Evolutionary conservation across 305 asterid genomes (phyloP).

Genomic region (Fraxinus ornus): DNA sequence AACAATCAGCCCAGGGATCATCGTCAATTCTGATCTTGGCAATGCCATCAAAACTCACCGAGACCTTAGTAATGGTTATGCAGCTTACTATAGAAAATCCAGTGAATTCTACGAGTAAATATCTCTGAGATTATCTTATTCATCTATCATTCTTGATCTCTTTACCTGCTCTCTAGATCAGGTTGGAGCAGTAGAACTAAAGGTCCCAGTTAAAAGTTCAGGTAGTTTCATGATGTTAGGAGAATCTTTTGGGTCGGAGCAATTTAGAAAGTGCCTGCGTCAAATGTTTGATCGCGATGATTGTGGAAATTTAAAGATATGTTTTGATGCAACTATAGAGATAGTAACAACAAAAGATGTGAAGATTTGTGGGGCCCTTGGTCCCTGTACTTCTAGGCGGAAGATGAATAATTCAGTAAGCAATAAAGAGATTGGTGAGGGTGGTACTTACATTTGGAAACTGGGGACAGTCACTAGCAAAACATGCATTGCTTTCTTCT

Average conservation of each 20-base stretch:
- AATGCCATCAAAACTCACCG: constrained; percentile 68
- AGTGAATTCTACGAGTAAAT: constrained; percentile 57
- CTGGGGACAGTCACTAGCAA: constrained; percentile 59
- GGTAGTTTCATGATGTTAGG: constrained; percentile 84
- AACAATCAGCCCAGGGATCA: constrained; percentile 77
- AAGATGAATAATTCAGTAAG: constrained; percentile 65
- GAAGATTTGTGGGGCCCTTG: constrained; percentile 78
- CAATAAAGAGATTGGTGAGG: constrained; percentile 64
- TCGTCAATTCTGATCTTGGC: constrained; percentile 60
- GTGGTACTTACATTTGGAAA: constrained; percentile 79
- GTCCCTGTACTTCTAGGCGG: constrained; percentile 68
- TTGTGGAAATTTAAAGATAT: constrained; percentile 64
- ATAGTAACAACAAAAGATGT: constrained; percentile 69
- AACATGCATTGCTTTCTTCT: constrained; percentile 84
- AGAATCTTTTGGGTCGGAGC: constrained; percentile 80
- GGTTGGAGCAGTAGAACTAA: constrained; percentile 90
- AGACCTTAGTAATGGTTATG: constrained; percentile 56
- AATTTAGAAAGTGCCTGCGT: constrained; percentile 61
- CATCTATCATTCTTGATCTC: constrained; percentile 80
- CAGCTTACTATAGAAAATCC: constrained; percentile 56
- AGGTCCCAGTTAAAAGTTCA: constrained; percentile 63
- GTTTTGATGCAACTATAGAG: constrained; percentile 83
- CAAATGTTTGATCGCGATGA: constrained; percentile 58
- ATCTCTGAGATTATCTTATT: constrained; percentile 61
- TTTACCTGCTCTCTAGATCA: constrained; percentile 94